Conservation (phyloP, 768 basidiomycete genomes). For the Mycena rosella region DNA sequence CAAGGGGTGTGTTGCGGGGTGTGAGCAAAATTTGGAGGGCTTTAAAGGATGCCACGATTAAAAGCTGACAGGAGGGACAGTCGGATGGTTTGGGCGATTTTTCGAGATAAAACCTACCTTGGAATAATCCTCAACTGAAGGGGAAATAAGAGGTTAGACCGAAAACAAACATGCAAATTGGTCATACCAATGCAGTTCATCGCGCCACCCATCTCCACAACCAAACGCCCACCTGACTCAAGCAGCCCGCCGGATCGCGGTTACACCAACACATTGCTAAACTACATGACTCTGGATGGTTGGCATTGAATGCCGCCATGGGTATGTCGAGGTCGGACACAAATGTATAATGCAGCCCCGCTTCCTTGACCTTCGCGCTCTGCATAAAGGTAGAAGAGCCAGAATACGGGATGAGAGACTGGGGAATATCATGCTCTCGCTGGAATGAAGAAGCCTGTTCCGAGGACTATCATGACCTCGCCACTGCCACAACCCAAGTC, state of each 20-base stretch:
- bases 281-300: conserved; percentile 65
- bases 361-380: conserved; percentile 65
- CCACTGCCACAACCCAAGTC: conserved; percentile 92
- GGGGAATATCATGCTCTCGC: conserved; percentile 77
- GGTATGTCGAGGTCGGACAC: conserved; percentile 64
- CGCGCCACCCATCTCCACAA: conserved; percentile 84
- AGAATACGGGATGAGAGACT: background rate
- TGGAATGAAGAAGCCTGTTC: conserved; percentile 64
- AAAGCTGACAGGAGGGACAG: conserved; percentile 57
- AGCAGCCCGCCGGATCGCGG: conserved; percentile 72
- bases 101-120: conserved; percentile 53
- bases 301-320: conserved; percentile 40
- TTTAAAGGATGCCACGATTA: conserved; percentile 68
- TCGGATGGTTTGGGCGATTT: no score
- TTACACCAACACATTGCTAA: conserved; percentile 95
- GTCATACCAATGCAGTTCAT: conserved; percentile 75
- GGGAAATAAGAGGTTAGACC: conserved; percentile 61
- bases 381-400: conserved; percentile 45
- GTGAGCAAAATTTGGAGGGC: conserved; percentile 66
- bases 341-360: conserved; percentile 61
- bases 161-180: background rate
- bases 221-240: conserved; percentile 78
- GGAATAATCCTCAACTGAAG: conserved; percentile 75
- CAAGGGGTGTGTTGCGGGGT: conserved; percentile 67
- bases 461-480: conserved; percentile 74